These are phyloP conservation scores for Schwanniomyces sp. DNA, from an alignment of 805 yeast species.

Conservation along the genomic window DNA sequence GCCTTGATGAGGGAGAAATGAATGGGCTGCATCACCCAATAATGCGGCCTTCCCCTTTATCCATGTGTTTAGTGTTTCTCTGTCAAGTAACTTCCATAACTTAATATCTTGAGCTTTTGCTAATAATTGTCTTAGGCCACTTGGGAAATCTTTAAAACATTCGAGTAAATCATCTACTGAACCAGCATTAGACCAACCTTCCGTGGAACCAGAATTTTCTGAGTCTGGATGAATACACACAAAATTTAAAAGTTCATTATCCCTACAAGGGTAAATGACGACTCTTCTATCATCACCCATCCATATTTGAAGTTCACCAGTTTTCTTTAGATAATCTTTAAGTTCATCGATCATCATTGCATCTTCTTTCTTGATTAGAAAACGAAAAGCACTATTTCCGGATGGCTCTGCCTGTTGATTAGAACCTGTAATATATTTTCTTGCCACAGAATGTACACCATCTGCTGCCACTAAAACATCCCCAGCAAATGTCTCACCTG, in stretches of 20 bases:
- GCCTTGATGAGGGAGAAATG: constrained; percentile 3
- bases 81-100: constrained; percentile 1
- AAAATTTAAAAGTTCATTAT: not conserved
- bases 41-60: constrained; percentile 2
- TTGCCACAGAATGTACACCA: constrained; percentile 4
- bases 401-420: not conserved
- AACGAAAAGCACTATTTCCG: not conserved
- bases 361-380: not conserved
- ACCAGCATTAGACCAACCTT: constrained; percentile 2
- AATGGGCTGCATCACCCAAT: constrained; percentile 4
- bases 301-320: not conserved
- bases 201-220: not conserved
- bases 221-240: constrained; percentile 1
- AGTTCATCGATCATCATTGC: not conserved
- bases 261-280: not conserved
- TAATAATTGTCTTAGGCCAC: not conserved
- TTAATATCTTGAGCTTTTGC: not conserved
- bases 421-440: not conserved
- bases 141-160: not conserved
- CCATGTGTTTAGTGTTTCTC: not conserved
- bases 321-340: not conserved
- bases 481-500: not conserved
- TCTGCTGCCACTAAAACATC: constrained; percentile 3
- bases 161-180: not conserved
- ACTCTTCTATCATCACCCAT: not conserved